Base-by-base conservation (phyloP, 176 grass and related monocot genomes). In the Puya raimondii region DNA sequence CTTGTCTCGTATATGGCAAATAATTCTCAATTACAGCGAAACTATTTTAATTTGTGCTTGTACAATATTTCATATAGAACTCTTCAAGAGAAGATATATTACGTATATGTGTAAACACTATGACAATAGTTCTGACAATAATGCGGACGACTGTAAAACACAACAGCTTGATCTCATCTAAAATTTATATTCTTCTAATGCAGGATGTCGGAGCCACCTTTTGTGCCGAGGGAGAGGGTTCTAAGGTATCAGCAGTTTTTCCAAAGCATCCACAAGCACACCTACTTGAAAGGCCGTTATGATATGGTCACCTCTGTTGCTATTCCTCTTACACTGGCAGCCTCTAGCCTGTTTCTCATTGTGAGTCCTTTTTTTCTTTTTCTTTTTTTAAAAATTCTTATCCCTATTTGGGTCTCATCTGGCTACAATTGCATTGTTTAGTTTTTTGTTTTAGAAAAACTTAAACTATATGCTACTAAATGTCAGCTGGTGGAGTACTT, bases 191-290 rank as follows among this genome's bases (percentile, higher is more conserved):
- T 49, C 17, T 48, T 14, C 15, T 26, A 58, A 17, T 53, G 33
- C 52, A 77, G 74, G 52, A 77, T 77, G 74, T 16, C 74, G 12
- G 74, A 69, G 21, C 51, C 12, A 68, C 74, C 74, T 49, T 77
- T 77, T 49, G 51, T 61, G 17, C 16, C 74, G 1, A 68, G 74
- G 18, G 74, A 77, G 52, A 69, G 65, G 74, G 25, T 77, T 23
- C 7, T 16, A 25, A 68, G 61, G 51, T n/a, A 59, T 2, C 74
- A 77, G 74, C 64, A 68, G 4, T 49, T 67, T 18, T 76, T 76
- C 53, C 73, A 76, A 63, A 54, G 12, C 50, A 15, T 56, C 22
- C 73, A 76, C n/a, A 76, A 48, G 9, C 73, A 76, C 27, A 76
- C 73, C 4, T 66, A 77, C 65, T 27, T 77, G 51, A 77, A 77